These are phyloP conservation scores for Camelina sativa DNA, from an alignment of 345 rosid species.

Conservation along the genomic window DNA sequence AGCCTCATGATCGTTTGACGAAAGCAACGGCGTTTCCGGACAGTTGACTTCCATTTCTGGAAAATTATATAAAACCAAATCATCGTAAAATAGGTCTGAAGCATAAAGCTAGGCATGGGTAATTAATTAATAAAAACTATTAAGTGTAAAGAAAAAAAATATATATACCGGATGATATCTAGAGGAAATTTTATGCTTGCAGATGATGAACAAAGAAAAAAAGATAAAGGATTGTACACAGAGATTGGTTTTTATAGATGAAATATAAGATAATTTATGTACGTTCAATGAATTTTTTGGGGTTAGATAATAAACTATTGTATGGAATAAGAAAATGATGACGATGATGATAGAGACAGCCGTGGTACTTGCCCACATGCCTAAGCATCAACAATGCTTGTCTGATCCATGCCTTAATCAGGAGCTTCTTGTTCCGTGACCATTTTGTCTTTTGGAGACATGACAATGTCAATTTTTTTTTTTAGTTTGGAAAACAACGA, in stretches of 20 bases:
- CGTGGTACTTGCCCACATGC: conserved; percentile 37
- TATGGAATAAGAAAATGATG: conserved; percentile 1
- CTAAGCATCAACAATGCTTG: conserved; percentile 24
- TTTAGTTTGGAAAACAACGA: conserved; percentile 2
- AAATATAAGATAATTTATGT: background rate
- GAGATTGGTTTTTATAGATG: conserved; percentile 30
- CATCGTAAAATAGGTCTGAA: background rate
- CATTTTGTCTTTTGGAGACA: conserved; percentile 18
- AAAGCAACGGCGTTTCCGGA: conserved; percentile 44
- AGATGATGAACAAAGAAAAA: conserved; percentile 37
- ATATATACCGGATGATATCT: conserved; percentile 15
- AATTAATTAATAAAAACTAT: background rate
- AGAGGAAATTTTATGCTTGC: background rate
- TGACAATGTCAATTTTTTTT: background rate
- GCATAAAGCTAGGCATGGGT: background rate
- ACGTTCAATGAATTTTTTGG: background rate
- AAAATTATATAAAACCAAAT: background rate
- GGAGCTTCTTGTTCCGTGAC: conserved; percentile 35
- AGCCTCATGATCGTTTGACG: conserved; percentile 24
- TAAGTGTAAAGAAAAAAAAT: background rate
- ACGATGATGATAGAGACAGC: conserved; percentile 30
- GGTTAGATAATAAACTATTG: conserved; percentile 2
- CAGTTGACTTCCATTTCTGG: conserved; percentile 39
- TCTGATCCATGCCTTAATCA: conserved; percentile 38
- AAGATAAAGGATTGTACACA: conserved; percentile 13